These are phyloP conservation scores for Calonectria fujianensis DNA, from an alignment of 2,329 filamentous ascomycete species.

Conservation along the genomic window DNA sequence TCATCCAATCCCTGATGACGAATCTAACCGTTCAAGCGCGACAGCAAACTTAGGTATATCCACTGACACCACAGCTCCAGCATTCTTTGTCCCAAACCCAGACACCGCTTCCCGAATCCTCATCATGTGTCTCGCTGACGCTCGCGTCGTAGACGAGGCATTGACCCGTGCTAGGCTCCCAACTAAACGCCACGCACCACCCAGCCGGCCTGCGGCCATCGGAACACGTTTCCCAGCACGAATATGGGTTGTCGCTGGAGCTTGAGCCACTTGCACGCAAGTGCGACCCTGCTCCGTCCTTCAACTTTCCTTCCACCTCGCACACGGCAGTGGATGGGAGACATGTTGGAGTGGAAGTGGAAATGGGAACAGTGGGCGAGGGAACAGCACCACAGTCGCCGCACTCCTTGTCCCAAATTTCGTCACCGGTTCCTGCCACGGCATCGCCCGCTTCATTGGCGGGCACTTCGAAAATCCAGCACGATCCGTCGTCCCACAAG, in stretches of 20 bases:
- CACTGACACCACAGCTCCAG: constrained; percentile 12
- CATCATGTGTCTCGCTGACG: background rate
- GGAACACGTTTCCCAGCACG: background rate
- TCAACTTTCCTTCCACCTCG: background rate
- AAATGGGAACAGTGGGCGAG: background rate
- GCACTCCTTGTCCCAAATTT: constrained; percentile 22
- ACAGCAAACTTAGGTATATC: background rate
- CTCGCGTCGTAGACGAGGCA: background rate
- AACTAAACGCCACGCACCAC: constrained; percentile 2
- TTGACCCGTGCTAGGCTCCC: background rate
- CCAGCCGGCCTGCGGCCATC: background rate
- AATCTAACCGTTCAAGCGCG: too few species aligned
- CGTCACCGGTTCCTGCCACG: background rate
- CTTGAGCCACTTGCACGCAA: background rate
- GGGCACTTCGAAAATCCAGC: constrained; percentile 11
- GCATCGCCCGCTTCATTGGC: background rate
- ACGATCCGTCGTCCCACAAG: background rate
- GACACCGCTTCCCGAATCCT: constrained; percentile 44
- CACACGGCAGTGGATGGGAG: background rate
- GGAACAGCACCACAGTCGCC: background rate
- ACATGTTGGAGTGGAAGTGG: background rate
- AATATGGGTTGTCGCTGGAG: background rate
- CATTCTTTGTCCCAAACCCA: constrained; percentile 17
- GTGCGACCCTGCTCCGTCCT: background rate
- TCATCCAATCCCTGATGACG: background rate